Conservation (phyloP, 192 early-diverging fungal species). For the Kickxella alabastrina region DNA sequence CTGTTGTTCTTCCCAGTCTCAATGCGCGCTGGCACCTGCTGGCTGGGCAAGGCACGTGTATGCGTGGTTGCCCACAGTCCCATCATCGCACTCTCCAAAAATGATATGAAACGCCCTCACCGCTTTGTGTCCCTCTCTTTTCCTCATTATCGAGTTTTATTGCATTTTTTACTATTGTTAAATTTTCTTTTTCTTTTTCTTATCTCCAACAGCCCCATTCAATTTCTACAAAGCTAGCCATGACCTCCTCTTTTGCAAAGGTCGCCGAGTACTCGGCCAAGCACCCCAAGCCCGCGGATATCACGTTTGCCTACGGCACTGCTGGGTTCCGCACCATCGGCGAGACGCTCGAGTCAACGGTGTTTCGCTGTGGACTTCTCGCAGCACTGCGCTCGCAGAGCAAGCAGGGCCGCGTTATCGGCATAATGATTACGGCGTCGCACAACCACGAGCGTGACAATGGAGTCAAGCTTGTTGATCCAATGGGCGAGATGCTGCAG, state of each 20-base stretch:
- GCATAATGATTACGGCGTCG: slow-evolving; percentile 98
- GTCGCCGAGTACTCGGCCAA: slow-evolving; percentile 55
- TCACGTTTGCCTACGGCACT: slow-evolving; percentile 83
- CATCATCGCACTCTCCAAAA: no score
- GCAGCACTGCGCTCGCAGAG: slow-evolving; percentile 89
- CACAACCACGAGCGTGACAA: slow-evolving; percentile 98
- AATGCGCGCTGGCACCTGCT: no score
- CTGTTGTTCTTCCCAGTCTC: no score
- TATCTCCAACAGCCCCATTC: not conserved
- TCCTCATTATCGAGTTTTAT: not conserved
- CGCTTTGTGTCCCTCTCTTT: slow-evolving; percentile 4
- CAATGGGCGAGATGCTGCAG: slow-evolving; percentile 97
- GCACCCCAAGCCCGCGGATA: slow-evolving; percentile 66
- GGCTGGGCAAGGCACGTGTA: no score
- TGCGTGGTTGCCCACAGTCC: no score
- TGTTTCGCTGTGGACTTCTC: slow-evolving; percentile 89
- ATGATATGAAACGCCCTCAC: no score
- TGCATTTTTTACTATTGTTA: not conserved
- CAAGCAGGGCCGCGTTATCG: slow-evolving; percentile 78
- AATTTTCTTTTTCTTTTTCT: not conserved
- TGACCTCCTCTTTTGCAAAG: slow-evolving; percentile 15
- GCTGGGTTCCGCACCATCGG: slow-evolving; percentile 96
- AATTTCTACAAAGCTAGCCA: no score
- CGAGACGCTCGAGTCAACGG: slow-evolving; percentile 82
- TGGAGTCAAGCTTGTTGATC: slow-evolving; percentile 97